Evolutionary conservation across 306 rosid species (phyloP), one percentile per base, ranked within the genome.

Genomic region (Purshia tridentata): DNA sequence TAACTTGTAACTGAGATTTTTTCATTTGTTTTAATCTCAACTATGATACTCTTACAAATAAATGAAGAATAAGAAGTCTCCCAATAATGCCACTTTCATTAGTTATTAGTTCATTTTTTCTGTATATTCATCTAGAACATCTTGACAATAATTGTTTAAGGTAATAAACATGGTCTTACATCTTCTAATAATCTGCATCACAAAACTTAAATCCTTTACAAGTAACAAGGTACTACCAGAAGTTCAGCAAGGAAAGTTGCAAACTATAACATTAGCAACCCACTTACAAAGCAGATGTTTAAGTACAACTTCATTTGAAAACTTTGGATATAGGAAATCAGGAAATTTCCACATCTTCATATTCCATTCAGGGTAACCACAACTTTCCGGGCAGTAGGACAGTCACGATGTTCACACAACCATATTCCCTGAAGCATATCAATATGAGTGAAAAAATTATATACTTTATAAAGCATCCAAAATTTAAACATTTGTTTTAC

Each of bases 361-460:
- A 87, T 84, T 80, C 95, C 94, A 77, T 91, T 88, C 8, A 91
- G 89, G 51, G 92, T 87, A 78, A 87, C 84, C 72, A 91, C 92
- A 72, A 91, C 85, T 44, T 85, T 85, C 76, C 92, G 78, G 0
- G 92, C 78, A 64, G 88, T 82, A 47, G 97, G 88, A 66, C 65
- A 50, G 81, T 91, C 92, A 63, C 92, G 85, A 76, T 91, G 95
- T 88, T 91, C 97, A 67, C 97, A 91, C 13, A 89, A 86, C 98
- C 97, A 91, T 84, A 93, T 93, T 54, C 98, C 97, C 93, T 93
- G 82, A 54, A 80, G 71, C 64, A 85, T 23, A 61, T 39, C n/a
- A 68, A 5, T 51, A 44, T 23, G 29, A 23, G 29, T 23, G 65
- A 45, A 16, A 39, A 41, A 6, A 49, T 8, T 20, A 65, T 6